Evolutionary conservation across 495 filamentous ascomycete genomes (phyloP).

Genomic region (Neurospora sp.): DNA sequence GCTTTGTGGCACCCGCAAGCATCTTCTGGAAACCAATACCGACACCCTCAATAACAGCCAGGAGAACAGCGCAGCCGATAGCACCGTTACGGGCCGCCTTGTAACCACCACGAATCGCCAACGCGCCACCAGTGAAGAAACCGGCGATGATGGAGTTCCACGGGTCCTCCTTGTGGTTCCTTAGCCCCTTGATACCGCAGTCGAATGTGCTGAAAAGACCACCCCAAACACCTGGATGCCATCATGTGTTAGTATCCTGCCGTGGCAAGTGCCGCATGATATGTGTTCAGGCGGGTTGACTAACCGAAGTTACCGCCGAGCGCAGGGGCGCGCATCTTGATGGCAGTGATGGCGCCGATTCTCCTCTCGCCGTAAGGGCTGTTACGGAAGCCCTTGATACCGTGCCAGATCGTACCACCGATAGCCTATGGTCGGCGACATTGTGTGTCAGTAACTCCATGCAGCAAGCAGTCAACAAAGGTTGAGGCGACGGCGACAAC

Average conservation of each 20-base stretch:
- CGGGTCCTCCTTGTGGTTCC: constrained; percentile 87
- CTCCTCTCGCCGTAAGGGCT: constrained; percentile 81
- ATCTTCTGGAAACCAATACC: constrained; percentile 95
- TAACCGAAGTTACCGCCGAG: constrained; percentile 90
- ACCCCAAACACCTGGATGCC: constrained; percentile 57
- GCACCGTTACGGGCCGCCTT: constrained; percentile 87
- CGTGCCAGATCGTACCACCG: constrained; percentile 94
- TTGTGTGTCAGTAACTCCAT: neutral
- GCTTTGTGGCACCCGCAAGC: constrained; percentile 83
- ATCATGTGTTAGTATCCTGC: neutral
- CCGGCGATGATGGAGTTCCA: constrained; percentile 94
- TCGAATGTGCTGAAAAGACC: constrained; percentile 91
- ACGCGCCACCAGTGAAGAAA: constrained; percentile 89
- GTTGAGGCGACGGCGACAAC: neutral
- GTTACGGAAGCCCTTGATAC: constrained; percentile 92
- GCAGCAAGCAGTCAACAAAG: neutral
- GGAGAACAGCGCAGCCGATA: constrained; percentile 86
- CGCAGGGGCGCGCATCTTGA: constrained; percentile 93
- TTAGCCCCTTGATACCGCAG: constrained; percentile 91
- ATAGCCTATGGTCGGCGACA: constrained; percentile 47
- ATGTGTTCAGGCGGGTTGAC: constrained; percentile 6
- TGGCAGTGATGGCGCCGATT: constrained; percentile 91
- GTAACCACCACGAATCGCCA: constrained; percentile 82
- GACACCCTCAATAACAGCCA: constrained; percentile 94
- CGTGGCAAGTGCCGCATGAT: neutral